Evolutionary conservation across 2,329 filamentous ascomycete genomes (phyloP).

Genomic region (Apiospora malaysiana): DNA sequence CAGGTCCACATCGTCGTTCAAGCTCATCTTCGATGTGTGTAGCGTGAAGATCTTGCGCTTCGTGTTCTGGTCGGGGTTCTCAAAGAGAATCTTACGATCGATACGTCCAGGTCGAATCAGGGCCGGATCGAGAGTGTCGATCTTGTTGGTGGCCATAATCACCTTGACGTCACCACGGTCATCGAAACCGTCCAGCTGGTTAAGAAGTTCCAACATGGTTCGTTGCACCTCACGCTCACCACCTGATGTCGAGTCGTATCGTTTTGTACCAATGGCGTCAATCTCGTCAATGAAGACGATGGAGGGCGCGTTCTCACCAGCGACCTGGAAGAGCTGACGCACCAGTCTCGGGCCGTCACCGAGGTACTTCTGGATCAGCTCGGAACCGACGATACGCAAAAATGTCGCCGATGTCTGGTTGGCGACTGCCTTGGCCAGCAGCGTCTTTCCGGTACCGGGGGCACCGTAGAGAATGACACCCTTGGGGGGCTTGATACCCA

Average conservation of each 20-base stretch:
- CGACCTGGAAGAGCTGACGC: slow-evolving; percentile 91
- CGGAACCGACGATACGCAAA: slow-evolving; percentile 93
- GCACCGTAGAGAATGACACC: slow-evolving; percentile 98
- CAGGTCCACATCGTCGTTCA: slow-evolving; percentile 95
- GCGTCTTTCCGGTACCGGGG: slow-evolving; percentile 94
- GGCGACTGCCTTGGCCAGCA: slow-evolving; percentile 94
- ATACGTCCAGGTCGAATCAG: slow-evolving; percentile 97
- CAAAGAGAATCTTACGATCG: slow-evolving; percentile 90
- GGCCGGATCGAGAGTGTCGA: slow-evolving; percentile 94
- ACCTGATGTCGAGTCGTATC: slow-evolving; percentile 95
- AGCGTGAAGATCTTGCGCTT: slow-evolving; percentile 97
- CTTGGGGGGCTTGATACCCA: slow-evolving; percentile 99
- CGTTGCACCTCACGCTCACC: slow-evolving; percentile 97
- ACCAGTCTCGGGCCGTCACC: slow-evolving; percentile 95
- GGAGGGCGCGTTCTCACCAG: slow-evolving; percentile 92
- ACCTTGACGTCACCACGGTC: slow-evolving; percentile 99
- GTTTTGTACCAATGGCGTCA: slow-evolving; percentile 97
- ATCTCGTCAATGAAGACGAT: slow-evolving; percentile 99
- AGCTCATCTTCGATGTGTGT: slow-evolving; percentile 98
- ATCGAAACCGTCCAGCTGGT: slow-evolving; percentile 98
- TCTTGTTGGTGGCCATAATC: slow-evolving; percentile 99
- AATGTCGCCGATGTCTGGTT: slow-evolving; percentile 99
- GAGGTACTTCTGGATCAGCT: slow-evolving; percentile 98
- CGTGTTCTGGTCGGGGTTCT: slow-evolving; percentile 80
- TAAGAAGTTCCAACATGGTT: slow-evolving; percentile 97